Conservation (phyloP, 2,329 filamentous ascomycete genomes). For the Trichoderma sp. region DNA sequence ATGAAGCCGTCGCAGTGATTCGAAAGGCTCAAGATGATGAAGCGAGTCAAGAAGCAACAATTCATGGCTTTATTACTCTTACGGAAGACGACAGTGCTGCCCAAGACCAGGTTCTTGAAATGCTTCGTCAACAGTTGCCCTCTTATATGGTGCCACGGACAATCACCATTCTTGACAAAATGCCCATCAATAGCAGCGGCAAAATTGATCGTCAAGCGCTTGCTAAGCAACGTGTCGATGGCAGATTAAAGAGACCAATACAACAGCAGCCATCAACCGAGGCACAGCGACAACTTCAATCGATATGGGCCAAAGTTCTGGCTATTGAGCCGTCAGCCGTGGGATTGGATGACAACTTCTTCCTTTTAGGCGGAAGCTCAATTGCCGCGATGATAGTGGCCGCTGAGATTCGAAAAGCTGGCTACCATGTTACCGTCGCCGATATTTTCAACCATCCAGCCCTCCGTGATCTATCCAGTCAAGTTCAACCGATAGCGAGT, state of each 20-base stretch:
- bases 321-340: background rate
- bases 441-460: background rate
- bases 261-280: background rate
- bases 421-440: background rate
- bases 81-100: background rate
- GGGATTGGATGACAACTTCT: background rate
- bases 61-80: background rate
- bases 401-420: background rate
- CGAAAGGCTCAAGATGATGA: background rate
- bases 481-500: background rate
- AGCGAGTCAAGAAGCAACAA: background rate
- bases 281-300: background rate
- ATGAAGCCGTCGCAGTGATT: background rate
- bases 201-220: background rate
- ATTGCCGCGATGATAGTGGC: background rate
- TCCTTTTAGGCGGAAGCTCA: background rate
- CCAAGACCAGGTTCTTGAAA: background rate
- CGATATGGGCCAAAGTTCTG: background rate
- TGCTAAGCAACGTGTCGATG: background rate
- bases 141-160: background rate
- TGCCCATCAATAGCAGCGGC: background rate
- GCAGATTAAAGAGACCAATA: background rate
- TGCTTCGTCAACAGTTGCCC: background rate
- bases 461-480: background rate
- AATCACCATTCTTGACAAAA: background rate